phyloP scores from a whole-genome alignment of 805 yeast genomes.

The Hanseniaspora taiwanica region DNA sequence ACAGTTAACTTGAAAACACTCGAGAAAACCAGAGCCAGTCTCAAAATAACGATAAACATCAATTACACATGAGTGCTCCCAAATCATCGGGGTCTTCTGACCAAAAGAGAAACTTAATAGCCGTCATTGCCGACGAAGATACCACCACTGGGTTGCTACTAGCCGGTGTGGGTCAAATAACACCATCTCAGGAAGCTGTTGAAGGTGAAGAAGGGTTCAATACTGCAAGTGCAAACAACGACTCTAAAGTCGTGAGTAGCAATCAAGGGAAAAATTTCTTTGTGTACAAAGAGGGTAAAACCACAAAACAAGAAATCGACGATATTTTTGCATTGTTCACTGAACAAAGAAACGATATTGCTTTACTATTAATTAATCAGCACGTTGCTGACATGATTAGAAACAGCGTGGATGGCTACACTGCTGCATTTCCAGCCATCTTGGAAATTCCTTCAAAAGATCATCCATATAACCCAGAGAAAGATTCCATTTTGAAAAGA shows the following conservation, averaged over 20 bases:
- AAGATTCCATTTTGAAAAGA: slow-evolving; percentile 87
- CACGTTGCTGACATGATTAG: slow-evolving; percentile 88
- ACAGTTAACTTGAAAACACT: too few relatives aligned
- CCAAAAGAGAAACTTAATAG: slow-evolving; percentile 63
- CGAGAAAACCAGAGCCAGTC: neutral
- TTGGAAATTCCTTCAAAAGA: slow-evolving; percentile 96
- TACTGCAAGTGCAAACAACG: neutral
- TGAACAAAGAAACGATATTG: slow-evolving; percentile 69
- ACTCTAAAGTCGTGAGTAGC: slow-evolving; percentile 5
- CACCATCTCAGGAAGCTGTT: slow-evolving; percentile 6
- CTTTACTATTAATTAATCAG: slow-evolving; percentile 85
- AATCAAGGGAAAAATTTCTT: slow-evolving; percentile 59
- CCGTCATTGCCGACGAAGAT: slow-evolving; percentile 96
- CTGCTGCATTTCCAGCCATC: slow-evolving; percentile 90
- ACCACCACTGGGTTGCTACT: slow-evolving; percentile 89
- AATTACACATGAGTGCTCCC: neutral
- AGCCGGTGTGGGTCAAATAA: slow-evolving; percentile 90
- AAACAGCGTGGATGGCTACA: slow-evolving; percentile 64
- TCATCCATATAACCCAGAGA: slow-evolving; percentile 97
- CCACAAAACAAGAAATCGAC: slow-evolving; percentile 63
- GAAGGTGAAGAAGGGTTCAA: slow-evolving; percentile 25
- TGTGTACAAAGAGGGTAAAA: slow-evolving; percentile 66
- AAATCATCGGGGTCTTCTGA: slow-evolving; percentile 10
- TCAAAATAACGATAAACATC: neutral
- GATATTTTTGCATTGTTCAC: slow-evolving; percentile 67